Evolutionary conservation across 2,329 filamentous ascomycete genomes (phyloP).

Genomic region (Fusarium liriodendri): DNA sequence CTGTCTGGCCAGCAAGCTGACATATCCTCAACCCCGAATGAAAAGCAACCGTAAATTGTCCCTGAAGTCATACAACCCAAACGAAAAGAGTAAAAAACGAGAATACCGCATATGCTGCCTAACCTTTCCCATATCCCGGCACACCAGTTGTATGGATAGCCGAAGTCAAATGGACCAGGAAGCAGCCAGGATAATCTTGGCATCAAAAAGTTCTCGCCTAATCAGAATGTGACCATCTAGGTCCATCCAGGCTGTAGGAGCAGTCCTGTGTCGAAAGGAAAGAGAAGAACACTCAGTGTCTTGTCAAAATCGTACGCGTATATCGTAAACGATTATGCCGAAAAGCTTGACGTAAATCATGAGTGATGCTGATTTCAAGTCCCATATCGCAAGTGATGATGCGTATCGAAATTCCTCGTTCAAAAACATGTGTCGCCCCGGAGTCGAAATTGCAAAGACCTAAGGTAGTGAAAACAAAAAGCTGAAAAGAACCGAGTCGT

Average conservation of each 20-base stretch:
- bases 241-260: neutral
- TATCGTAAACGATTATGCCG: slow-evolving; percentile 27
- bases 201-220: neutral
- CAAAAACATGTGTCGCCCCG: slow-evolving; percentile 29
- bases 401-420: slow-evolving; percentile 19
- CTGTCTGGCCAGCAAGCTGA: slow-evolving; percentile 31
- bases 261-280: slow-evolving; percentile 6
- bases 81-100: slow-evolving; percentile 22
- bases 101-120: neutral
- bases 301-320: slow-evolving; percentile 16
- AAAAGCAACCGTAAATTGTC: slow-evolving; percentile 37
- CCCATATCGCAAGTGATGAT: slow-evolving; percentile 7
- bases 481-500: slow-evolving; percentile 38
- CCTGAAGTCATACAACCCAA: slow-evolving; percentile 44
- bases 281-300: slow-evolving; percentile 10
- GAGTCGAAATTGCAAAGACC: slow-evolving; percentile 33
- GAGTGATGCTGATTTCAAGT: slow-evolving; percentile 20
- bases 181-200: neutral
- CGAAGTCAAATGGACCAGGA: neutral
- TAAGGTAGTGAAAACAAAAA: slow-evolving; percentile 34
- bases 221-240: neutral
- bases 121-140: neutral
- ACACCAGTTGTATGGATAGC: neutral
- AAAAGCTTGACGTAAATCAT: slow-evolving; percentile 22
- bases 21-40: slow-evolving; percentile 21